Percentiles rank a stretch among this genome's conserved stretches.
Evolutionary conservation across 352 stramenopile genomes (phyloP).

Genomic region (Phytophthora quininea): DNA sequence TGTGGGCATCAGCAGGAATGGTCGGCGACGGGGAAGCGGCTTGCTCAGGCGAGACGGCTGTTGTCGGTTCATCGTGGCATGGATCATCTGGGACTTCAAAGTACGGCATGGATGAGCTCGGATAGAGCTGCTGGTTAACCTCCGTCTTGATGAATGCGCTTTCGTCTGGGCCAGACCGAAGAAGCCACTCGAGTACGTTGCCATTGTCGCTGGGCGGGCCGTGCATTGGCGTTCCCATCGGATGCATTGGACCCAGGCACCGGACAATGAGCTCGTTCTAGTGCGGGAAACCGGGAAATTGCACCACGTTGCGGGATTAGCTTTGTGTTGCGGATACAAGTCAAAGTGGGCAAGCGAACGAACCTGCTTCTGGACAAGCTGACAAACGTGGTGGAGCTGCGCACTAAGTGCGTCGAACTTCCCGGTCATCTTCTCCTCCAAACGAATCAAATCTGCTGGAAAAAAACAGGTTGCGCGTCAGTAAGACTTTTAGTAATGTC

Average conservation of each 20-base stretch:
- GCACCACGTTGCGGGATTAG: too few relatives aligned
- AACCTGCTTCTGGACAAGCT: constrained; percentile 73
- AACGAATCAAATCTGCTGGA: constrained; percentile 50
- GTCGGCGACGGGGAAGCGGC: constrained; percentile 12
- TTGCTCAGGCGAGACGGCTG: constrained; percentile 30
- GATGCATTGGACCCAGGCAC: constrained; percentile 33
- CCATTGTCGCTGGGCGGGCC: constrained; percentile 33
- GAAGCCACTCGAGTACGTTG: constrained; percentile 63
- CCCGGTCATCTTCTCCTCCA: constrained; percentile 65
- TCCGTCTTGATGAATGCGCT: constrained; percentile 22
- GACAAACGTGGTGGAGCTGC: constrained; percentile 60
- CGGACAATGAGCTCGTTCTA: constrained; percentile 61
- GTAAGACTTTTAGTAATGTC: too few relatives aligned
- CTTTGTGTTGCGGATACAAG: background rate
- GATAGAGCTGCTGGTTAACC: constrained; percentile 17
- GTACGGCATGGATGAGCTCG: constrained; percentile 46
- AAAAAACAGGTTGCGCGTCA: constrained; percentile 7
- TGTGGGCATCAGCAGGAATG: constrained; percentile 22
- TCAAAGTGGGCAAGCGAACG: background rate
- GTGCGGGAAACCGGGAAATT: background rate
- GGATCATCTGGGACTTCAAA: constrained; percentile 58
- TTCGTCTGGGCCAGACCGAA: constrained; percentile 67
- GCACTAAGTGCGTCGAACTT: constrained; percentile 61
- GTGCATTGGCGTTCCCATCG: constrained; percentile 14
- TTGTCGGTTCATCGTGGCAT: constrained; percentile 30